Evolutionary conservation across 768 basidiomycete genomes (phyloP), one percentile per base, ranked within the genome.

Genomic region (Russula sp.): DNA sequence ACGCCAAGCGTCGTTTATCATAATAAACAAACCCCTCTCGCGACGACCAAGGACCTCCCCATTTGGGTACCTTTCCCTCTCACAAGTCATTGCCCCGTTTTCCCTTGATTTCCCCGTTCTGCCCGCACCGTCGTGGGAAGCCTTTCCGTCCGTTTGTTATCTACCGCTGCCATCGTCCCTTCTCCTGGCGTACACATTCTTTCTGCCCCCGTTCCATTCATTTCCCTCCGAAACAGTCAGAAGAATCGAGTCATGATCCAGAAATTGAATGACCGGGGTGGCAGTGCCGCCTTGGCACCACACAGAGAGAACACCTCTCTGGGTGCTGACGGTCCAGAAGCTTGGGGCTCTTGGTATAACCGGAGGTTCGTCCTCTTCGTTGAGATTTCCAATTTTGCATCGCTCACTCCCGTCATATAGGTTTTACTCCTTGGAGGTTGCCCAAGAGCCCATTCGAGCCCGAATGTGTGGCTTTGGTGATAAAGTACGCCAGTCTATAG

Each of bases 381-480:
- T 8, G 3, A 35, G n/a, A n/a, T 3, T 2, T 14, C 44, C 18
- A 45, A 16, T 45, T 35, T 18, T 13, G 45, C 31, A 39, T 40
- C 20, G 37, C 55, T 32, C 44, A 69, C 44, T 57, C 34, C 1
- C 57, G 14, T 51, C 47, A 56, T 20, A 2, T 69, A 93, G 91
- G 71, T 79, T 88, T 72, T 95, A 95, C 74, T 84, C 86, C 14
- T 81, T 96, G 47, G 87, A 91, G 67, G 83, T 95, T 69, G 82
- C 91, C 3, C 95, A 97, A 72, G 84, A 95, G 69, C 94, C 95
- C 45, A 74, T 91, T 52, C 84, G 94, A 48, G 95, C 94, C 54
- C 84, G 94, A 67, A 95, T 95, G 87, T 96, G 94, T 73, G 95
- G 95, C 11, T 95, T 96, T 74, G 94, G 94, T 50, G 93, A 97